phyloP scores from a whole-genome alignment of 2,329 filamentous ascomycete genomes.

The Monilinia vaccinii-corymbosi region DNA sequence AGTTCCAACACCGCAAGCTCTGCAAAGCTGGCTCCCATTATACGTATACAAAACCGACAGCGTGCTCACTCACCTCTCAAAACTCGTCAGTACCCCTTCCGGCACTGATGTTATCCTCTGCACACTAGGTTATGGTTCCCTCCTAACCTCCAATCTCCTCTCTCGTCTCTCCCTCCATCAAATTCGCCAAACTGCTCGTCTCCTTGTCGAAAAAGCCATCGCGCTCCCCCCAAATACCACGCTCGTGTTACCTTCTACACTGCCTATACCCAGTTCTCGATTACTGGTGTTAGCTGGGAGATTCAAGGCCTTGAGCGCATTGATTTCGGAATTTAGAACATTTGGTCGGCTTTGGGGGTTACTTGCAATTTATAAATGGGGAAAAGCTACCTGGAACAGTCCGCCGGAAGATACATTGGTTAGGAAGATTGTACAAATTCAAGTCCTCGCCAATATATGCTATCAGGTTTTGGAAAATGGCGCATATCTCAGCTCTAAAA shows the following conservation, averaged over 20 bases:
- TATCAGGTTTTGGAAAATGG: conserved; percentile 81
- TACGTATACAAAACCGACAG: conserved; percentile 28
- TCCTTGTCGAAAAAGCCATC: conserved; percentile 44
- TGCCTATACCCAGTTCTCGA: conserved; percentile 20
- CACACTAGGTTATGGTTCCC: conserved; percentile 58
- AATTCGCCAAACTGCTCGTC: conserved; percentile 42
- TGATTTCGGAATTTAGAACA: conserved; percentile 63
- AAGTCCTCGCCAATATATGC: conserved; percentile 56
- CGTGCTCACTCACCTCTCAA: conserved; percentile 43
- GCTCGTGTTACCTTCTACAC: conserved; percentile 31
- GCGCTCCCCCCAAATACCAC: conserved; percentile 43
- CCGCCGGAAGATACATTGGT: conserved; percentile 35
- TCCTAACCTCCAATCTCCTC: conserved; percentile 44
- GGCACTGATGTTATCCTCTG: conserved; percentile 64
- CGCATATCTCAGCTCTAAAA: conserved; percentile 66
- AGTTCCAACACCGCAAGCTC: conserved; percentile 16
- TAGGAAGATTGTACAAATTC: conserved; percentile 51
- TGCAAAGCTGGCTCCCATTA: conserved; percentile 26
- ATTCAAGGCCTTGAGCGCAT: conserved; percentile 51
- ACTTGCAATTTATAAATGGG: conserved; percentile 64
- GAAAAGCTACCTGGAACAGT: conserved; percentile 35
- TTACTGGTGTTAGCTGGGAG: conserved; percentile 38
- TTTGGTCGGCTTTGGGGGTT: conserved; percentile 71
- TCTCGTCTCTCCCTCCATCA: conserved; percentile 46
- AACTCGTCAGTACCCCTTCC: conserved; percentile 56